Base-by-base conservation (phyloP, 169 alveolate species). In the Eimeria maxima region DNA sequence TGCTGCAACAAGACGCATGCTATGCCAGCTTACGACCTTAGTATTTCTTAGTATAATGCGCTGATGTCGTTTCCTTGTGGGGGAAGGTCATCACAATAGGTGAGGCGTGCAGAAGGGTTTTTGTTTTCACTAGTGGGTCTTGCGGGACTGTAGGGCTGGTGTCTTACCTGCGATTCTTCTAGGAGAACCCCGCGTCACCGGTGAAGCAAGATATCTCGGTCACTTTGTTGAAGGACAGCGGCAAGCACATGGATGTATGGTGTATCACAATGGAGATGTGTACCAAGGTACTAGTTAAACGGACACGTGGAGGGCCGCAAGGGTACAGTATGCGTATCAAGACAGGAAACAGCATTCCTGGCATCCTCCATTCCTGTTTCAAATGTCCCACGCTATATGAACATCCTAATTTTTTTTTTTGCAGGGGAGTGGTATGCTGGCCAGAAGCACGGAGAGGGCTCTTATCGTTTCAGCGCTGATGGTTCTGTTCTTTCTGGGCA, bases 401-500 rank as follows among this genome's bases (percentile, higher is more conserved):
- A 13, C 83, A 73, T 47, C 22, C 45, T 67, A 78, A 45, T 24
- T 24, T 55, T 78, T 33, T 78, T 33, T 10, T 13, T 5, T 60
- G 22, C 78, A 45, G 96, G 96, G 55, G 96, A 81, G 53, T 94
- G 96, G 96, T n/a, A 55, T 44, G 91, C 80, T 42, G 96, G 96
- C 78, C 84, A 69, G 71, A 94, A 94, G 27, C 91, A 76, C 78
- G 96, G 96, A 18, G 83, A 81, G 50, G 96, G 96, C 22, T 65
- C 89, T 22, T 94, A 94, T 80, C 90, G 69, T 14, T 94, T 83
- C 67, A 57, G 94, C n/a, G n/a, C 96, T 22, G 96, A 94, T 69
- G 91, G 91, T 6, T 83, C 94, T 7, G 71, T 81, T 47, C 89
- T 94, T 33, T 55, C 91, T 33, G 96, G 96, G 38, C 38, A 5